phyloP scores from a whole-genome alignment of 805 yeast genomes.

The Saccharomycopsis selenospora region DNA sequence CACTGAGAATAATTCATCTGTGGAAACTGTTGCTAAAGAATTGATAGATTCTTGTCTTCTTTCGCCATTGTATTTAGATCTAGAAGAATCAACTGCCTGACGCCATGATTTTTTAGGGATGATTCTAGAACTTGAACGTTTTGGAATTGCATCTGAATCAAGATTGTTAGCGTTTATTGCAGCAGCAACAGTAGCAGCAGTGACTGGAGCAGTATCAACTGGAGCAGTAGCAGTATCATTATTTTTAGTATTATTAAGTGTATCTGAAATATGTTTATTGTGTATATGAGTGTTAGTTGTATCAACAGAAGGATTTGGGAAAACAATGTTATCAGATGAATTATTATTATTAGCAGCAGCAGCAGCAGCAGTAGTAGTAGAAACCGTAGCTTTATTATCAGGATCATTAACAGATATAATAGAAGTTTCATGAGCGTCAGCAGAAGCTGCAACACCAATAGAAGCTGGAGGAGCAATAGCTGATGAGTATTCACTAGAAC shows the following conservation, averaged over 20 bases:
- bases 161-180: neutral
- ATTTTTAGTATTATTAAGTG: too few species aligned
- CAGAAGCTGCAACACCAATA: neutral
- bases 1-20: conserved; percentile 75
- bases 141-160: neutral
- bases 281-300: conserved; percentile 17
- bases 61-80: conserved; percentile 22
- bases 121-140: conserved; percentile 17
- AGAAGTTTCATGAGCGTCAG: neutral
- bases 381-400: neutral
- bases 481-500: neutral
- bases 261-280: too few species aligned
- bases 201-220: conserved; percentile 24
- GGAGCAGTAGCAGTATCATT: conserved; percentile 21
- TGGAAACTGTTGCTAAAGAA: conserved; percentile 77
- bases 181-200: conserved; percentile 28
- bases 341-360: conserved; percentile 27
- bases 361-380: neutral
- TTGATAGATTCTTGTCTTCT: conserved; percentile 55
- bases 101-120: conserved; percentile 56
- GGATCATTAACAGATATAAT: neutral
- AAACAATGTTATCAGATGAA: too few species aligned
- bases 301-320: conserved; percentile 25
- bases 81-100: conserved; percentile 28
- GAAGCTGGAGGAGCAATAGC: neutral